A percentile compares a stretch with the other conserved stretches of the same genome.
phyloP scores from a whole-genome alignment of 2,329 filamentous ascomycete genomes.

The Fusarium miscanthi region DNA sequence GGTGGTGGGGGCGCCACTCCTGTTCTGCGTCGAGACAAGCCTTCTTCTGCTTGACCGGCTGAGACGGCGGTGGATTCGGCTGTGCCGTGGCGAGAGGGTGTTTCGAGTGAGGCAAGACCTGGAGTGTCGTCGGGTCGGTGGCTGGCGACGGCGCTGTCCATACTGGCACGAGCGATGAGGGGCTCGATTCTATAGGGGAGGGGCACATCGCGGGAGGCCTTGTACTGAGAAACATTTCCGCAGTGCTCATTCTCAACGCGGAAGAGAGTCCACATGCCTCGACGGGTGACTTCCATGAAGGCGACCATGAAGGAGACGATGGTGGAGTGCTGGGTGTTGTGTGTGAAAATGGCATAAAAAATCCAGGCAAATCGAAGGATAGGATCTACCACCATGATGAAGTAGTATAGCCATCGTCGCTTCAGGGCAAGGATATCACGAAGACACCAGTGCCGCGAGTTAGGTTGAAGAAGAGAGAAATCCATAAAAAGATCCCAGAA shows the following conservation, averaged over 20 bases:
- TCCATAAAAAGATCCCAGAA: conserved; percentile 98
- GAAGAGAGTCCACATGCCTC: conserved; percentile 92
- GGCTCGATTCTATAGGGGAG: conserved; percentile 78
- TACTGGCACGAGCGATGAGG: conserved; percentile 56
- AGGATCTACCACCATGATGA: conserved; percentile 83
- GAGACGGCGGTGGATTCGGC: conserved; percentile 36
- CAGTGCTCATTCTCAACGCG: conserved; percentile 99
- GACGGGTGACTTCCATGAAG: conserved; percentile 81
- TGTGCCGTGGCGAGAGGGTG: conserved; percentile 26
- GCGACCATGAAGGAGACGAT: conserved; percentile 82
- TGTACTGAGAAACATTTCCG: conserved; percentile 88
- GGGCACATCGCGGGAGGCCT: conserved; percentile 87
- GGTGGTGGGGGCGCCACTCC: conserved; percentile 47
- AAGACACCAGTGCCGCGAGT: conserved; percentile 73
- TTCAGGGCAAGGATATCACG: conserved; percentile 86
- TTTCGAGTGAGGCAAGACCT: conserved; percentile 5
- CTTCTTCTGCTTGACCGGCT: conserved; percentile 32
- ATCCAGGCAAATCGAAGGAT: conserved; percentile 94
- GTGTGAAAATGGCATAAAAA: conserved; percentile 86
- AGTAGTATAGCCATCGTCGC: conserved; percentile 84
- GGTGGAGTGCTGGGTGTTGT: conserved; percentile 84
- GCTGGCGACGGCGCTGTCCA: conserved; percentile 44
- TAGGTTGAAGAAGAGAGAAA: conserved; percentile 87
- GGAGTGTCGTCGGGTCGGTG: not conserved
- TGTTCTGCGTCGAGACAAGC: conserved; percentile 48